Percentiles rank a stretch among this genome's conserved stretches.
These are phyloP conservation scores for Paxillus ammoniavirescens DNA, from an alignment of 768 basidiomycete genomes.

Conservation along the genomic window DNA sequence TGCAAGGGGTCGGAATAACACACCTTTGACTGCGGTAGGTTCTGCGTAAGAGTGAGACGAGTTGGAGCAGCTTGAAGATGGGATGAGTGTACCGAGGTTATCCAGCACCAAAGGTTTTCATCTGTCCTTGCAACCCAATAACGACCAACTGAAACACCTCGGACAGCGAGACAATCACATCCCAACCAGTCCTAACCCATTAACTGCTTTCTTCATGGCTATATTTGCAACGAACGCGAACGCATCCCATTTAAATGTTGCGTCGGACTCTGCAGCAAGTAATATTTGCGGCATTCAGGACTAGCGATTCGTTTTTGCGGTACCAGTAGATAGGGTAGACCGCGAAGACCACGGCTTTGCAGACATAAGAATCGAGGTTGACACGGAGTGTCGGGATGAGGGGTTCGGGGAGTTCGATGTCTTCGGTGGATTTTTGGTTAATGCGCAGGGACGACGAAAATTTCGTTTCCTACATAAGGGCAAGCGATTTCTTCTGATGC, in stretches of 20 bases:
- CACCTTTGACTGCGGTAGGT: conserved; percentile 93
- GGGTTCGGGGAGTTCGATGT: conserved; percentile 92
- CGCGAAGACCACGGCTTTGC: conserved; percentile 98
- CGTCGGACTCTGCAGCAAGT: conserved; percentile 92
- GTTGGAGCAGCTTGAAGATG: conserved; percentile 87
- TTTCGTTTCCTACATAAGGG: too few species aligned
- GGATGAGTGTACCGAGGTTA: conserved; percentile 90
- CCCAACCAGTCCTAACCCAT: conserved; percentile 88
- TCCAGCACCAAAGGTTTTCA: conserved; percentile 26
- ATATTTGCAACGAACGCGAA: conserved; percentile 88
- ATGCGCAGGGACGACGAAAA: too few species aligned
- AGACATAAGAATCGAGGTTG: conserved; percentile 95
- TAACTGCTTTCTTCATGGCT: conserved; percentile 88
- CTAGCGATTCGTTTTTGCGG: conserved; percentile 91
- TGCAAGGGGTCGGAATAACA: conserved; percentile 2
- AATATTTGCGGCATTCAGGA: conserved; percentile 97
- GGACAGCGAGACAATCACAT: conserved; percentile 78
- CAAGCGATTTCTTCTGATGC: too few species aligned
- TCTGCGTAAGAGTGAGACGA: conserved; percentile 89
- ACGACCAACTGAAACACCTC: conserved; percentile 94
- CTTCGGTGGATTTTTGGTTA: conserved; percentile 91
- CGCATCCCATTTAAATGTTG: conserved; percentile 95
- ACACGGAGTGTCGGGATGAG: conserved; percentile 90
- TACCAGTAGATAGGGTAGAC: conserved; percentile 92
- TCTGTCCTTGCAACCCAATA: conserved; percentile 89